Evolutionary conservation across 352 stramenopile genomes (phyloP), one percentile per base, ranked within the genome.

Genomic region (Globisporangium cylindrosporum): DNA sequence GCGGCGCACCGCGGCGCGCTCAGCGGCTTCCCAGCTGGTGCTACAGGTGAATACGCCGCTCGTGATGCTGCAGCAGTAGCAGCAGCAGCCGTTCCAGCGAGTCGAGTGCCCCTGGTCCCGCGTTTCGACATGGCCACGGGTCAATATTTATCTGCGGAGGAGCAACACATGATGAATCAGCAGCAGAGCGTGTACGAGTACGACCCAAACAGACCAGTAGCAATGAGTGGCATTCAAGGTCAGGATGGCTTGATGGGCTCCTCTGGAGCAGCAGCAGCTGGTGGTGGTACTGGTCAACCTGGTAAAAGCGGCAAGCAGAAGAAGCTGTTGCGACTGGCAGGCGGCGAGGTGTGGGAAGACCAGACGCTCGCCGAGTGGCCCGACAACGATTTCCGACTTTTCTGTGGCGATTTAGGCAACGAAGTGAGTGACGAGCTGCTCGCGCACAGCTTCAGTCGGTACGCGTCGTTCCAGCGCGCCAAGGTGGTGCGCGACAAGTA

Each of bases 331-430:
- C 76, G 88, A 56, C 79, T 93, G 67, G 88, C 81, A 10, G 86
- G 86, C 1, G 95, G 94, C 9, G 80, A 98, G 66, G 84, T 97
- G 7, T 99, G 95, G 94, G 88, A 95, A 25, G 96, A 99, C 70
- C 59, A 72, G 38, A 98, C 93, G 27, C 79, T 99, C 20, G 81
- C 82, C 6, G 92, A 99, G 64, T 99, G 95, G 95, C 96, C 96
- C 0, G 89, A 97, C 22, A 98, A 98, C 74, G 96, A 99, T 74
- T 98, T 98, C 76, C 90, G 96, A 2, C 76, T 99, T 18, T 99
- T 99, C 73, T 94, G 97, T 36, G 97, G 97, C 25, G 96, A 99
- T 64, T 67, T 99, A 36, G 91, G 91, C 61, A 97, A 97, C 61
- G 95, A 98, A 68, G 86, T 98, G 9, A 96, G 83, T 56, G 90